phyloP scores from a whole-genome alignment of 345 rosid species.

The Gossypioides kirkii region DNA sequence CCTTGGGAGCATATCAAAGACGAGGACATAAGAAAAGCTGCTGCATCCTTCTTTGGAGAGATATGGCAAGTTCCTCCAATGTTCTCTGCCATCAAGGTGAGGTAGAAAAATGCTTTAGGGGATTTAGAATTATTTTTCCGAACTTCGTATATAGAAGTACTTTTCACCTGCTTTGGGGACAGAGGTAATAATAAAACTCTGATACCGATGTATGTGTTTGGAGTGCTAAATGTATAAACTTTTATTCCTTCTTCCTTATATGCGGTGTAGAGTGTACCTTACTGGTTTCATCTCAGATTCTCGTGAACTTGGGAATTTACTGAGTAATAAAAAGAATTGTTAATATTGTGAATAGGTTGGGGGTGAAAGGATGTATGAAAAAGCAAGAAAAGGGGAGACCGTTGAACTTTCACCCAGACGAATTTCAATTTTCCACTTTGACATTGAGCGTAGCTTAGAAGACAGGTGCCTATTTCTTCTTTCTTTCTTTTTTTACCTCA shows the following conservation, averaged over 20 bases:
- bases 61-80: conserved; percentile 99
- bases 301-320: background rate
- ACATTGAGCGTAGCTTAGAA: conserved; percentile 87
- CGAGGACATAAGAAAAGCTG: conserved; percentile 66
- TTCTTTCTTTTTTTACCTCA: background rate
- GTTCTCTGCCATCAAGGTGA: conserved; percentile 97
- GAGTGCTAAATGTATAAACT: background rate
- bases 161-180: background rate
- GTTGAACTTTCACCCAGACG: conserved; percentile 83
- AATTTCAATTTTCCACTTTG: conserved; percentile 77
- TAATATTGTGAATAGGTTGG: conserved; percentile 47
- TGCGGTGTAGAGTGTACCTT: background rate
- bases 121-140: no score
- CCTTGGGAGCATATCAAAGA: conserved; percentile 97
- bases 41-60: conserved; percentile 77
- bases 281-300: background rate
- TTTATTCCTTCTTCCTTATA: background rate
- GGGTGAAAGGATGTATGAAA: conserved; percentile 95
- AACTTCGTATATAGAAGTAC: background rate
- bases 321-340: background rate
- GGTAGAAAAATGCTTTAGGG: background rate
- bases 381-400: conserved; percentile 94
- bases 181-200: background rate
- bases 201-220: background rate
- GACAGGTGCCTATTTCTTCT: conserved; percentile 44